phyloP scores from a whole-genome alignment of 345 rosid species.

The Kernera saxatilis region DNA sequence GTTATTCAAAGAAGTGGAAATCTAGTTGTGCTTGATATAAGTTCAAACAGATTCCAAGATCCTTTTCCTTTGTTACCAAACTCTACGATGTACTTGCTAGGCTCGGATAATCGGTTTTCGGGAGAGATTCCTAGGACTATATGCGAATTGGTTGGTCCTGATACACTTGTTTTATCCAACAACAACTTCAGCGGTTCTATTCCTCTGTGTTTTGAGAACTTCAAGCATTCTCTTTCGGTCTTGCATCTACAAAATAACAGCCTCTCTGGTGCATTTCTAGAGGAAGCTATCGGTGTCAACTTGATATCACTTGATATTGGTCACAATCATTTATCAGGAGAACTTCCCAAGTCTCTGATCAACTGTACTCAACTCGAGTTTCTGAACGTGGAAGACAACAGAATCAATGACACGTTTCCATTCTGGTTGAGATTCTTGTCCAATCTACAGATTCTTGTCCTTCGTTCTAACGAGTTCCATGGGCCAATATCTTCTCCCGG shows the following conservation, averaged over 20 bases:
- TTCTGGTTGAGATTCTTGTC: slow-evolving; percentile 31
- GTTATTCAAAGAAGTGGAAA: neutral
- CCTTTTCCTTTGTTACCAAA: neutral
- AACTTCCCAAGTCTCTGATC: slow-evolving; percentile 30
- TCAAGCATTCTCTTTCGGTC: neutral
- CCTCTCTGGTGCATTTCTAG: slow-evolving; percentile 13
- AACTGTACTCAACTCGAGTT: slow-evolving; percentile 38
- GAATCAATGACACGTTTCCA: slow-evolving; percentile 31
- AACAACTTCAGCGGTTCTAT: slow-evolving; percentile 28
- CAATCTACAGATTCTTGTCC: slow-evolving; percentile 33
- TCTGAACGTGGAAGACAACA: slow-evolving; percentile 38
- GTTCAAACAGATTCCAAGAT: neutral
- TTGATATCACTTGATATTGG: slow-evolving; percentile 7
- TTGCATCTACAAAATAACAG: slow-evolving; percentile 20
- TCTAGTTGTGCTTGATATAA: neutral
- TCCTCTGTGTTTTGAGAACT: slow-evolving; percentile 19
- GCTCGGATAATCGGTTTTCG: neutral
- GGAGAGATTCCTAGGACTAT: slow-evolving; percentile 12
- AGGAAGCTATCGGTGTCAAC: neutral
- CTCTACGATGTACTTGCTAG: neutral
- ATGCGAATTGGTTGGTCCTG: neutral
- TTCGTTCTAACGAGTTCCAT: slow-evolving; percentile 39
- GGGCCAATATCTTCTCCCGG: slow-evolving; percentile 29
- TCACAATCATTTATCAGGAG: slow-evolving; percentile 22
- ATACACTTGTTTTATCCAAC: slow-evolving; percentile 17